Evolutionary conservation across 192 early-diverging fungal genomes (phyloP).

Genomic region (Coemansia sp.): DNA sequence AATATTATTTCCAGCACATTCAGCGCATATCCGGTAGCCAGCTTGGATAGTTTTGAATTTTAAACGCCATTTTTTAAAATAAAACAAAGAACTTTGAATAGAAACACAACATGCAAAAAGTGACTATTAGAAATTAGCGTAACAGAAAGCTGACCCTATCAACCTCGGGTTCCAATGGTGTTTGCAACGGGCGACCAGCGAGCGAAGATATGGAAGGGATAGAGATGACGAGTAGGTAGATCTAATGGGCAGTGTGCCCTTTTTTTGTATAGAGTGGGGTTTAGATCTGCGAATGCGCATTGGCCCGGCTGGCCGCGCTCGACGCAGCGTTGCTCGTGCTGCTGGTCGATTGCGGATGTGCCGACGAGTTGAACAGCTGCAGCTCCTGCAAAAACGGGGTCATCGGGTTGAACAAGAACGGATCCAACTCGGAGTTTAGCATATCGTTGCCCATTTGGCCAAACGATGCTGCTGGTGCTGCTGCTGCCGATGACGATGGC

Average conservation of each 20-base stretch:
- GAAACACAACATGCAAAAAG: no score
- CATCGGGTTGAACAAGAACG: conserved; percentile 49
- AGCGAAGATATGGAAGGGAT: no score
- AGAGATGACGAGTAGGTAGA: not conserved
- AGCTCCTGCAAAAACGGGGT: conserved; percentile 49
- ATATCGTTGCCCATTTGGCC: conserved; percentile 11
- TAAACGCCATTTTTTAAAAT: no score
- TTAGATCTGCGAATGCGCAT: conserved; percentile 5
- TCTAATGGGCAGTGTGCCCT: no score
- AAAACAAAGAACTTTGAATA: no score
- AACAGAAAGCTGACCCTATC: no score
- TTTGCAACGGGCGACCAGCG: no score
- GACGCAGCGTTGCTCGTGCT: not conserved
- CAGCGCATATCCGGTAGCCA: no score
- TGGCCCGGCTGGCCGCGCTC: not conserved
- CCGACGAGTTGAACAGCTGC: conserved; percentile 32
- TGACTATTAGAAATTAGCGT: no score
- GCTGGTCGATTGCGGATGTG: conserved; percentile 1
- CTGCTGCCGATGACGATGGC: not conserved
- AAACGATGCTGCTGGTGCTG: not conserved
- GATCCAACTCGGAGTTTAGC: conserved; percentile 30
- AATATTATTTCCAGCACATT: no score
- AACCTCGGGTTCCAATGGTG: no score
- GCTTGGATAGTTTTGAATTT: no score
- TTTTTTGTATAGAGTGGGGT: not conserved